A percentile compares a stretch with the other conserved stretches of the same genome.
These are phyloP conservation scores for Hymenotorrendiella dingleyae DNA, from an alignment of 2,329 filamentous ascomycete genomes.

Conservation along the genomic window DNA sequence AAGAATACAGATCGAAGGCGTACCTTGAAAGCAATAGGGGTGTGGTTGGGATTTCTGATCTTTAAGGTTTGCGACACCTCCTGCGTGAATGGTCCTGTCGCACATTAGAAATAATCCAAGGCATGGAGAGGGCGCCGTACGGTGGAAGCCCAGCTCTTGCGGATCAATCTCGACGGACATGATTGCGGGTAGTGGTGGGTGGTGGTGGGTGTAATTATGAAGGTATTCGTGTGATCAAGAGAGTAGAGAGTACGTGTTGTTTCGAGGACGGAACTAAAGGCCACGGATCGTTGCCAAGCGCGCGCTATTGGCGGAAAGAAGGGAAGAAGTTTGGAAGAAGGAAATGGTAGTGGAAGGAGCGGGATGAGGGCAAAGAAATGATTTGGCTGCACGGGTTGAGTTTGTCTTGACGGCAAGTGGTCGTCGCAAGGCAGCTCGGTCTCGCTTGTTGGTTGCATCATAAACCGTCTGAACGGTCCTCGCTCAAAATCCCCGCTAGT, in stretches of 20 bases:
- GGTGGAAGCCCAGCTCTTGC: conserved; percentile 84
- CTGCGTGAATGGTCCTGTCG: conserved; percentile 57
- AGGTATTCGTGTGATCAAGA: background rate
- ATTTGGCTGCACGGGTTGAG: too few relatives aligned
- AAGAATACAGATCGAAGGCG: conserved; percentile 23
- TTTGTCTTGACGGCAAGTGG: too few relatives aligned
- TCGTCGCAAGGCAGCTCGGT: too few relatives aligned
- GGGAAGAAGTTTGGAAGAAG: too few relatives aligned
- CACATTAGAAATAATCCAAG: conserved; percentile 11
- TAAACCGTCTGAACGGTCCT: too few relatives aligned
- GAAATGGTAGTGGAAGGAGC: too few relatives aligned
- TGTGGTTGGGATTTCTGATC: conserved; percentile 58
- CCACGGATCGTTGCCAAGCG: background rate
- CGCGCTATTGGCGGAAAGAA: too few relatives aligned
- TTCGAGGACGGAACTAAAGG: background rate
- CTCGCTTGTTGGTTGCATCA: background rate
- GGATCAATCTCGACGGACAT: conserved; percentile 97
- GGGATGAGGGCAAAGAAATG: too few relatives aligned
- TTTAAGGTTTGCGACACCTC: conserved; percentile 60
- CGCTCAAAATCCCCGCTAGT: background rate
- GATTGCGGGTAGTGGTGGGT: conserved; percentile 31
- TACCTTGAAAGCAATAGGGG: conserved; percentile 67
- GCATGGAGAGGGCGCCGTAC: conserved; percentile 49
- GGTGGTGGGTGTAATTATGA: background rate
- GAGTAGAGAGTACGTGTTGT: conserved; percentile 3